Conservation (phyloP, 1,284 basidiomycete genomes). For the Puccinia sorghi region DNA sequence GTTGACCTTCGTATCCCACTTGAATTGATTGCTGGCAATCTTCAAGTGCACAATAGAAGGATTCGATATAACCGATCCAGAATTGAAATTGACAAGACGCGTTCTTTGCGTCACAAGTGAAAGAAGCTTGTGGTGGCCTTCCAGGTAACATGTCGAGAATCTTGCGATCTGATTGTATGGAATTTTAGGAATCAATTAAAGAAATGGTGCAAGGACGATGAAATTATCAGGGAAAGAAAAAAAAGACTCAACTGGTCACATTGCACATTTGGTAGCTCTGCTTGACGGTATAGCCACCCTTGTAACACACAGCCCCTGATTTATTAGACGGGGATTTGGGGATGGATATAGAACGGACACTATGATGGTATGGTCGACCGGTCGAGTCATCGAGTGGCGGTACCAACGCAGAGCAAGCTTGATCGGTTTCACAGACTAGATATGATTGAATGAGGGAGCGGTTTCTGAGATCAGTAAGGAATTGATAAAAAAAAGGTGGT, state of each 20-base stretch:
- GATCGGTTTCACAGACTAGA: slow-evolving; percentile 74
- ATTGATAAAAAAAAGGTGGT: slow-evolving; percentile 2
- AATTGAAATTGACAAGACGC: slow-evolving; percentile 89
- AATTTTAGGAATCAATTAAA: not conserved
- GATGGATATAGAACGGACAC: slow-evolving; percentile 48
- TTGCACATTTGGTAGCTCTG: slow-evolving; percentile 96
- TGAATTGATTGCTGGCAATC: slow-evolving; percentile 64
- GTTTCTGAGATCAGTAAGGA: not conserved
- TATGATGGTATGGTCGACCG: slow-evolving; percentile 61
- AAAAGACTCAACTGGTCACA: slow-evolving; percentile 75
- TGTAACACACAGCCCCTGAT: slow-evolving; percentile 80
- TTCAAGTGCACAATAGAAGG: slow-evolving; percentile 88
- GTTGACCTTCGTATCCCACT: slow-evolving; percentile 64
- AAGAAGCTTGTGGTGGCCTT: slow-evolving; percentile 89
- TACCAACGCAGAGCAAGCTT: slow-evolving; percentile 65
- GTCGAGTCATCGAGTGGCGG: slow-evolving; percentile 64
- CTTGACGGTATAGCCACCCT: slow-evolving; percentile 83
- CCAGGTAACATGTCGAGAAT: slow-evolving; percentile 84
- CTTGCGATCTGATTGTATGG: slow-evolving; percentile 69
- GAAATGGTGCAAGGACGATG: not conserved
- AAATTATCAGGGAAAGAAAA: slow-evolving; percentile 3
- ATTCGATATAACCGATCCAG: slow-evolving; percentile 91
- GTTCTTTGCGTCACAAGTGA: slow-evolving; percentile 69
- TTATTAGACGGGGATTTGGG: slow-evolving; percentile 61
- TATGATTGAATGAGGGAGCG: slow-evolving; percentile 20